Evolutionary conservation across 768 basidiomycete species (phyloP).

Genomic region (Leucogyrophana mollusca): DNA sequence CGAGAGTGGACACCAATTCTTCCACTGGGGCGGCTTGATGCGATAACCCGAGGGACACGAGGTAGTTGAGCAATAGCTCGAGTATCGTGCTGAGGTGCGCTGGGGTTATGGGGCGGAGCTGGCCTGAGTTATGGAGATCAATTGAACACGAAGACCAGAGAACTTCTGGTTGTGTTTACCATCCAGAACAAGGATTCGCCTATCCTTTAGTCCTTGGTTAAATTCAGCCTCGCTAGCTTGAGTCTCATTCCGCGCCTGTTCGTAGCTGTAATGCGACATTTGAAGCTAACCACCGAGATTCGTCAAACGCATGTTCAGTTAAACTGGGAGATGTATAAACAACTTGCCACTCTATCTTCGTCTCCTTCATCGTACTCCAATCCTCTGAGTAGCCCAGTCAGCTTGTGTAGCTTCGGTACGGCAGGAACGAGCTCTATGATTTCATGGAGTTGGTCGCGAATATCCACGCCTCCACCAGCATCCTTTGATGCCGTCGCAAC

Average conservation of each 20-base stretch:
- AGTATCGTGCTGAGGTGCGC: slow-evolving; percentile 69
- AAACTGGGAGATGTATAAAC: neutral
- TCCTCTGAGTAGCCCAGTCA: slow-evolving; percentile 60
- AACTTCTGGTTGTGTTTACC: slow-evolving; percentile 37
- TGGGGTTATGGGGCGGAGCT: slow-evolving; percentile 71
- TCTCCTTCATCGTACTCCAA: slow-evolving; percentile 67
- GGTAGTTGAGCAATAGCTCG: slow-evolving; percentile 69
- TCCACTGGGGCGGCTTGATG: slow-evolving; percentile 54
- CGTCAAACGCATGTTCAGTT: slow-evolving; percentile 2
- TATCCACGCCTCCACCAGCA: slow-evolving; percentile 49
- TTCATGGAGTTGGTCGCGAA: slow-evolving; percentile 80
- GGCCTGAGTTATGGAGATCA: slow-evolving; percentile 42
- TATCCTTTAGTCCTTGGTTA: slow-evolving; percentile 57
- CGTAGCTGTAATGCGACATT: slow-evolving; percentile 47
- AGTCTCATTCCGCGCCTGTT: slow-evolving; percentile 58
- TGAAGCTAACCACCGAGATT: neutral
- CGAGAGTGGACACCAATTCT: slow-evolving; percentile 57
- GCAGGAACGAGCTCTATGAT: slow-evolving; percentile 77
- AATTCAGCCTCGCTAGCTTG: slow-evolving; percentile 86
- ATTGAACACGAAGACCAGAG: neutral
- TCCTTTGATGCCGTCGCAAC: slow-evolving; percentile 56
- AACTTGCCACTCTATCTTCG: slow-evolving; percentile 38
- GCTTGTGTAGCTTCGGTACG: slow-evolving; percentile 75
- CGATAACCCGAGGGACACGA: slow-evolving; percentile 61
- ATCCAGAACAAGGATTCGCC: slow-evolving; percentile 70